Evolutionary conservation across 495 filamentous ascomycete genomes (phyloP).

Genomic region (Cercophora sp.): DNA sequence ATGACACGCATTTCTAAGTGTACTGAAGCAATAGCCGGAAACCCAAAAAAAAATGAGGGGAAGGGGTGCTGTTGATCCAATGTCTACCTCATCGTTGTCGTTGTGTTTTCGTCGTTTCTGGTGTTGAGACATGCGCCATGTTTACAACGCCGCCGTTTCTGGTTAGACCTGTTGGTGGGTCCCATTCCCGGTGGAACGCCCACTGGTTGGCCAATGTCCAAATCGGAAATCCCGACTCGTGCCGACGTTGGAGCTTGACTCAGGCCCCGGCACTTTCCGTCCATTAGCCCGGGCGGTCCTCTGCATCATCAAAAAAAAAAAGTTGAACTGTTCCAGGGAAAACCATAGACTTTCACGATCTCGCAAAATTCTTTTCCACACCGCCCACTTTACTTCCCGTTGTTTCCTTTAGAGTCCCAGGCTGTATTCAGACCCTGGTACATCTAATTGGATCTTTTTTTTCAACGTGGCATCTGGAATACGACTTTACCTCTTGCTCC

Average conservation of each 20-base stretch:
- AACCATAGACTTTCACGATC: not conserved
- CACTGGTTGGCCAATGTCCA: slow-evolving; percentile 3
- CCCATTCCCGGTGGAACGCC: too few relatives aligned
- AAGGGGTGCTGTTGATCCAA: not conserved
- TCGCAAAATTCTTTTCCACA: not conserved
- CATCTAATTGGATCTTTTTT: slow-evolving; percentile 6
- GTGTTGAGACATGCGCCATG: not conserved
- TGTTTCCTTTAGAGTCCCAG: slow-evolving; percentile 8
- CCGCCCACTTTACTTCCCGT: slow-evolving; percentile 5
- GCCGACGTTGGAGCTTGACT: slow-evolving; percentile 19
- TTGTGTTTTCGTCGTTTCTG: not conserved
- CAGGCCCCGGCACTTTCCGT: slow-evolving; percentile 15
- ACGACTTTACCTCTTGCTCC: too few relatives aligned
- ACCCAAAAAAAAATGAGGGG: not conserved
- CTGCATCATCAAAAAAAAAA: slow-evolving; percentile 22
- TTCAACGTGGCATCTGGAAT: too few relatives aligned
- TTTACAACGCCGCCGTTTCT: slow-evolving; percentile 2
- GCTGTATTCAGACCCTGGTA: slow-evolving; percentile 1
- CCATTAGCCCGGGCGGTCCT: slow-evolving; percentile 14
- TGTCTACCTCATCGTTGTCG: not conserved
- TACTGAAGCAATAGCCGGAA: not conserved
- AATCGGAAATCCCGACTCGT: slow-evolving; percentile 3
- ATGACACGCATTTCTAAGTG: not conserved
- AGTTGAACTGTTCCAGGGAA: not conserved
- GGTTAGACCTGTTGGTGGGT: too few relatives aligned